These are phyloP conservation scores for Heterotrichella gracilis DNA, from an alignment of 352 stramenopile genomes.

Conservation along the genomic window DNA sequence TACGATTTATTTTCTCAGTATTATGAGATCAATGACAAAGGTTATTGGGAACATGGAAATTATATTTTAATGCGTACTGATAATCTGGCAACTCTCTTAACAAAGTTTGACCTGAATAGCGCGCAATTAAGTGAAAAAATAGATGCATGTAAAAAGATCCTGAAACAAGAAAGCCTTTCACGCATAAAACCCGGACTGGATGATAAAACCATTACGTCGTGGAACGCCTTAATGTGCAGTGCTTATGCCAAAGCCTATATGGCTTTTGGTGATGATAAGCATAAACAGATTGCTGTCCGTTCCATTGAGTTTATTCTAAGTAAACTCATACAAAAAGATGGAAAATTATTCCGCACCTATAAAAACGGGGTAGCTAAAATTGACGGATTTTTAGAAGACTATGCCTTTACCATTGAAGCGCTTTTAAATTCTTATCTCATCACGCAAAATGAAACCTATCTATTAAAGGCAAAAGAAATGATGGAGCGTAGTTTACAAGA, in stretches of 20 bases:
- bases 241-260: not conserved
- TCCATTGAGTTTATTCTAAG: not conserved
- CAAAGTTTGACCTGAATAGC: not conserved
- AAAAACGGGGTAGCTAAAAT: constrained; percentile 1
- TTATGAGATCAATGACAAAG: not conserved
- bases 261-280: not conserved
- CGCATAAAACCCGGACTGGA: not conserved
- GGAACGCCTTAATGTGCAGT: not conserved
- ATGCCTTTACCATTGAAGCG: not conserved
- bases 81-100: not conserved
- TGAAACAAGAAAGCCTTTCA: not conserved
- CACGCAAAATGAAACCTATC: not conserved
- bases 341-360: not conserved
- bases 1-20: not conserved
- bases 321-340: not conserved
- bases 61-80: not conserved
- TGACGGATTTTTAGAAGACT: not conserved
- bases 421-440: not conserved
- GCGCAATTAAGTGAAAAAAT: not conserved
- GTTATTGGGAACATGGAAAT: not conserved
- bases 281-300: not conserved
- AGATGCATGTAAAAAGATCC: not conserved
- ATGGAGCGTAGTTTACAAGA: not conserved
- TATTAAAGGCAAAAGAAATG: not conserved
- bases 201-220: constrained; percentile 1